Evolutionary conservation across 169 alveolate species (phyloP).

Genomic region (Eimeria maxima): DNA sequence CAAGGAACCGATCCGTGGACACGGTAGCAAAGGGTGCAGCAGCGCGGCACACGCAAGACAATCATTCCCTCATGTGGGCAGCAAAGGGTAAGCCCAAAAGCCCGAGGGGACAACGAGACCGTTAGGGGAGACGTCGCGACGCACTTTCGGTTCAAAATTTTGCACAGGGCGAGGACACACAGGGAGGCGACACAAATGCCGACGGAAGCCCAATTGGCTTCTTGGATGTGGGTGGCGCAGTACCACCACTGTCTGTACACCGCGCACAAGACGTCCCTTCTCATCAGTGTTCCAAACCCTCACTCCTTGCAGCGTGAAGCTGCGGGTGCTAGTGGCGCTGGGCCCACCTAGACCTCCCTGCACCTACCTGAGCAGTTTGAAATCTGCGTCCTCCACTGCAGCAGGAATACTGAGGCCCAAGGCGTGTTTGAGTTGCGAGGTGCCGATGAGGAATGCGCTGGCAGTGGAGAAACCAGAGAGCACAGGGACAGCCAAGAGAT

Average conservation of each 20-base stretch:
- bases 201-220: constrained; percentile 79
- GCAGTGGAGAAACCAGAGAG: constrained; percentile 85
- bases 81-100: background rate
- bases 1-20: background rate
- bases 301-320: background rate
- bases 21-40: background rate
- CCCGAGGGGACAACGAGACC: too few species aligned
- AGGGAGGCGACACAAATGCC: constrained; percentile 72
- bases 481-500: constrained; percentile 83
- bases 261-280: background rate
- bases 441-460: constrained; percentile 84
- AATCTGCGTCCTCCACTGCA: constrained; percentile 77
- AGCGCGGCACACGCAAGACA: background rate
- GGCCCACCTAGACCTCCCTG: background rate
- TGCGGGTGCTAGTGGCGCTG: background rate
- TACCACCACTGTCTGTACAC: constrained; percentile 84
- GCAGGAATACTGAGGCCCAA: constrained; percentile 74
- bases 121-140: background rate
- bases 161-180: constrained; percentile 68
- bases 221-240: constrained; percentile 72
- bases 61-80: background rate
- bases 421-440: constrained; percentile 79
- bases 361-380: constrained; percentile 74
- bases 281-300: background rate
- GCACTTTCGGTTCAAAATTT: constrained; percentile 48